Evolutionary conservation across 768 basidiomycete genomes (phyloP).

Genomic region (Trametes sanguinea): DNA sequence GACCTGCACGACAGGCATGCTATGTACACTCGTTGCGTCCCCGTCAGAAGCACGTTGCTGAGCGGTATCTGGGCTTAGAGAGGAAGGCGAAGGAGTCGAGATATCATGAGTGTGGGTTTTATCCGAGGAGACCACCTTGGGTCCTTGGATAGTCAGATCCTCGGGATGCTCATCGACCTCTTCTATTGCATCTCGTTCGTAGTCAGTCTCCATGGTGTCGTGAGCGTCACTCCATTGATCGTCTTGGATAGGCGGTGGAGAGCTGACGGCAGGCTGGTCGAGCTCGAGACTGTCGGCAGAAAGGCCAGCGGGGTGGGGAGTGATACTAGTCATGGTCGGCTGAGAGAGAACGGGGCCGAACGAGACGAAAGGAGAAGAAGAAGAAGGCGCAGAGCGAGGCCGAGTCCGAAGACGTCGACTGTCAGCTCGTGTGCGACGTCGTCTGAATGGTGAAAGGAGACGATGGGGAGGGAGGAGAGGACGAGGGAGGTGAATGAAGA

Average conservation of each 20-base stretch:
- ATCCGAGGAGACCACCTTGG: constrained; percentile 28
- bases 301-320: constrained; percentile 29
- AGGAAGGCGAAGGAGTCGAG: constrained; percentile 42
- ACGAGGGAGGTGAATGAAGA: not conserved
- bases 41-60: constrained; percentile 44
- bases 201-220: constrained; percentile 38
- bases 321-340: constrained; percentile 29
- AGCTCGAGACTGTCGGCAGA: constrained; percentile 31
- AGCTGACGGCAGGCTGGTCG: constrained; percentile 20
- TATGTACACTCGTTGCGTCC: constrained; percentile 56
- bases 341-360: not conserved
- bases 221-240: constrained; percentile 43
- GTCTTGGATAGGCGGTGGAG: constrained; percentile 30
- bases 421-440: not conserved
- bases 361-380: not conserved
- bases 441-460: not conserved
- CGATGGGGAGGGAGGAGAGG: not conserved
- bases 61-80: constrained; percentile 25
- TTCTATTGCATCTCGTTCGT: constrained; percentile 34
- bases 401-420: not conserved
- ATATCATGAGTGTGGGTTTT: constrained; percentile 28
- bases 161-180: constrained; percentile 28
- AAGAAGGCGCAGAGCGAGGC: not conserved
- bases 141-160: constrained; percentile 30
- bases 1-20: constrained; percentile 58